These are phyloP conservation scores for Nannizzia gypsea DNA, from an alignment of 2,329 filamentous ascomycete species.

Conservation along the genomic window DNA sequence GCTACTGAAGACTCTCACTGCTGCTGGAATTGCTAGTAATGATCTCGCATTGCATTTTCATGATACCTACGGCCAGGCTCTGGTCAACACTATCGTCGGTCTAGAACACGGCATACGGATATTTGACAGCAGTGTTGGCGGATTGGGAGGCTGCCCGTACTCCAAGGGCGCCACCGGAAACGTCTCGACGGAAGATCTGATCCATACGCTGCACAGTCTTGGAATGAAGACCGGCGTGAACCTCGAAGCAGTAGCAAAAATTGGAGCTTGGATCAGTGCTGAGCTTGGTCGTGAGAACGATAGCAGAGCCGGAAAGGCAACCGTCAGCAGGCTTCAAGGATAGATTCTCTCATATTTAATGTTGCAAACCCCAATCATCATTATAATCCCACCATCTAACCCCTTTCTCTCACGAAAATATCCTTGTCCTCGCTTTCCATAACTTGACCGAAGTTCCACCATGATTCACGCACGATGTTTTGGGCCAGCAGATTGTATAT, in stretches of 20 bases:
- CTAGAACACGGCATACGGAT: conserved; percentile 52
- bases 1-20: conserved; percentile 46
- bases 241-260: conserved; percentile 42
- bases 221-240: conserved; percentile 50
- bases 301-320: conserved; percentile 44
- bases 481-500: neutral
- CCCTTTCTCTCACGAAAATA: neutral
- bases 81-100: conserved; percentile 51
- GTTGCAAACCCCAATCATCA: neutral
- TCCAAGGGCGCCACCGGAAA: conserved; percentile 56
- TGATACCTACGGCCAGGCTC: conserved; percentile 54
- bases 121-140: conserved; percentile 53
- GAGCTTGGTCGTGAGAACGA: conserved; percentile 43
- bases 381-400: neutral
- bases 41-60: conserved; percentile 56
- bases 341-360: neutral
- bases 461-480: neutral
- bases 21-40: conserved; percentile 47
- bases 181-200: conserved; percentile 51
- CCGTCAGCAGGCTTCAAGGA: conserved; percentile 27
- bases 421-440: neutral
- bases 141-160: conserved; percentile 53
- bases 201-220: conserved; percentile 49
- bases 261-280: conserved; percentile 46
- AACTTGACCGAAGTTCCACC: neutral